A percentile compares a stretch with the other conserved stretches of the same genome.
These are phyloP conservation scores for Digitaria exilis DNA, from an alignment of 202 grass and related monocot genomes.

Conservation along the genomic window DNA sequence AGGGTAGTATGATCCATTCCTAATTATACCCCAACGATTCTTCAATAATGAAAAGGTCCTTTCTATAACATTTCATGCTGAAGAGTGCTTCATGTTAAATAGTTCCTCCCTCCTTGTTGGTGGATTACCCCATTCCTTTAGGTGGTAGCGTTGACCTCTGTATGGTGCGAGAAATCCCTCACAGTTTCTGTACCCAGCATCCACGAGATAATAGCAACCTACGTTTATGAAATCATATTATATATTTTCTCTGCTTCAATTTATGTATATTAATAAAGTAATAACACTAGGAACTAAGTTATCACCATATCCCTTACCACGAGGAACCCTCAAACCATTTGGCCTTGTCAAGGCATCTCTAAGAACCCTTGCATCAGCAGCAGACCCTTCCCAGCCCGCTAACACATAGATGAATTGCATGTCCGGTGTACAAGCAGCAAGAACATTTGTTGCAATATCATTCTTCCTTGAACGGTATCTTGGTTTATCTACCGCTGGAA, in stretches of 20 bases:
- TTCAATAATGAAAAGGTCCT: neutral
- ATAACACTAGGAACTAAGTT: neutral
- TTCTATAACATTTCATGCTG: neutral
- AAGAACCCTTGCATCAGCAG: neutral
- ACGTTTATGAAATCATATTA: neutral
- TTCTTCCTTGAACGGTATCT: constrained; percentile 11
- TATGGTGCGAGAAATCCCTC: neutral
- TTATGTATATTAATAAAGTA: neutral
- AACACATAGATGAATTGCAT: constrained; percentile 21
- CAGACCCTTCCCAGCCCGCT: neutral
- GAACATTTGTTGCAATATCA: constrained; percentile 20
- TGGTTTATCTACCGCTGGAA: constrained; percentile 6
- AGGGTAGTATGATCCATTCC: neutral
- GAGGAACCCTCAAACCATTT: neutral
- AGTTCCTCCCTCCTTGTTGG: neutral
- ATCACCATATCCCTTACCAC: neutral
- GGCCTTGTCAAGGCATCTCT: neutral
- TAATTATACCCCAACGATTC: neutral
- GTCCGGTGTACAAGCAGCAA: neutral
- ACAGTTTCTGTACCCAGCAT: neutral
- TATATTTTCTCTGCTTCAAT: too few species aligned
- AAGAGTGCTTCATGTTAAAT: neutral
- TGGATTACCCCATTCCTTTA: neutral
- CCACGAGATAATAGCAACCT: constrained; percentile 3
- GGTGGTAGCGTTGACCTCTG: neutral